Percentiles rank a stretch among this genome's conserved stretches.
Evolutionary conservation across 306 rosid species (phyloP).

Genomic region (Boehmeria nivea): DNA sequence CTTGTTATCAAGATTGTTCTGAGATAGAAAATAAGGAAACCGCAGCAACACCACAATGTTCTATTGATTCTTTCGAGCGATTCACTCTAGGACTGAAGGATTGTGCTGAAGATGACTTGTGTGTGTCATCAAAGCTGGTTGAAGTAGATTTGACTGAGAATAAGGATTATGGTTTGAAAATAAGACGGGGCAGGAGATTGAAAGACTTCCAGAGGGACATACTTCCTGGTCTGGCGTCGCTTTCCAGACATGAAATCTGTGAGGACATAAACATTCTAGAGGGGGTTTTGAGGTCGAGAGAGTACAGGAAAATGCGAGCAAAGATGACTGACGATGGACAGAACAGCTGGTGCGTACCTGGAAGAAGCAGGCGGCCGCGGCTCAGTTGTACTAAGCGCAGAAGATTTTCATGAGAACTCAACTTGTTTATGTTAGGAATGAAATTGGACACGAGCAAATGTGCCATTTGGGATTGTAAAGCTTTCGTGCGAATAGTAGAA

Average conservation of each 20-base stretch:
- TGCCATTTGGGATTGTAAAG: not conserved
- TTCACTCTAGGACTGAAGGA: conserved; percentile 37
- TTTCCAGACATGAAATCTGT: conserved; percentile 47
- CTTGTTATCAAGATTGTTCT: conserved; percentile 20
- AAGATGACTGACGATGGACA: conserved; percentile 22
- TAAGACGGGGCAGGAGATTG: conserved; percentile 55
- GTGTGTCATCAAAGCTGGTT: conserved; percentile 30
- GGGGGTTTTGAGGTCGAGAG: conserved; percentile 53
- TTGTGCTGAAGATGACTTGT: conserved; percentile 31
- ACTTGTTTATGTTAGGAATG: conserved; percentile 9
- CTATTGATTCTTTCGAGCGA: conserved; percentile 45
- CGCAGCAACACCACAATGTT: conserved; percentile 25
- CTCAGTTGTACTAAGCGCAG: conserved; percentile 25
- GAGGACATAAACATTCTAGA: conserved; percentile 55
- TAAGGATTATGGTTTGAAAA: conserved; percentile 28
- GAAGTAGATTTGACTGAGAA: conserved; percentile 21
- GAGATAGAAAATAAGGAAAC: conserved; percentile 17
- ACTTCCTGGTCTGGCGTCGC: conserved; percentile 57
- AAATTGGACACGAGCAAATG: not conserved
- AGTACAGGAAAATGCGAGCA: conserved; percentile 39
- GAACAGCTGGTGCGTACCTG: conserved; percentile 38
- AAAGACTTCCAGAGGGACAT: conserved; percentile 58
- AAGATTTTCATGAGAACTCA: conserved; percentile 11
- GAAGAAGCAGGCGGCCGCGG: conserved; percentile 39
- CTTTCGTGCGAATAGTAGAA: not conserved